Base-by-base conservation (phyloP, 495 filamentous ascomycete genomes). In the Hyaloscypha finlandica region DNA sequence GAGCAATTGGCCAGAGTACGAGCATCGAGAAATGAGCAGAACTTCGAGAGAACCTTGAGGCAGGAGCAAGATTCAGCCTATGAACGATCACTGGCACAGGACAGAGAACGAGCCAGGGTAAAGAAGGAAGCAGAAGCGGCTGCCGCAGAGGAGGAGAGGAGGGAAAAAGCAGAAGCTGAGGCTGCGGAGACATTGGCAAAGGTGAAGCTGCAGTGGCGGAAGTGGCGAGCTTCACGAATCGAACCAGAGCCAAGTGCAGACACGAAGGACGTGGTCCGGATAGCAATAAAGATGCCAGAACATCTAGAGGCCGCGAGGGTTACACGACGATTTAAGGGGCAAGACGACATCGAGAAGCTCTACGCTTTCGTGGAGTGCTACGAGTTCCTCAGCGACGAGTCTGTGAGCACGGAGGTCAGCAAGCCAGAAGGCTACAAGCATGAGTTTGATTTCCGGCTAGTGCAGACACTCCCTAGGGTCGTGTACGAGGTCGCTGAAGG, bases 331-430 rank as follows among this genome's bases (percentile, higher is more conserved):
- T 98, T 99, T 71, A 70, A 79, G 1, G 78, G 81, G 3, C 79
- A 85, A 2, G 85, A 89, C 1, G 80, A 81, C 1, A 78, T 98
- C 32, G 95, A 99, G 74, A 93, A 97, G 71, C 77, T 99, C 0
- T 98, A 99, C 77, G 96, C 94, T 1, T 97, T 96, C 77, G 93
- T 98, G 3, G 96, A 98, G 73, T 98, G 95, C 77, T 89, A 94
- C 75, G 89, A 92, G 61, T 45, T 68, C 25, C 37, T 73, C 6
- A 12, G 61, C 25, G 65, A 88, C 9, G 59, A 42, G 0, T 33
- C 12, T 5, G 75, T 81, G 37, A 72, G 72, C 8, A 75, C 76
- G 25, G 70, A 77, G 12, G 79, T 75, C 0, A 68, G 76, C 39
- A 79, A 86, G 70, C 93, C 93, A 0, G 66, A 71, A 51, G 68